phyloP scores from a whole-genome alignment of 805 yeast species.

The Sugiyamaella smithiae region DNA sequence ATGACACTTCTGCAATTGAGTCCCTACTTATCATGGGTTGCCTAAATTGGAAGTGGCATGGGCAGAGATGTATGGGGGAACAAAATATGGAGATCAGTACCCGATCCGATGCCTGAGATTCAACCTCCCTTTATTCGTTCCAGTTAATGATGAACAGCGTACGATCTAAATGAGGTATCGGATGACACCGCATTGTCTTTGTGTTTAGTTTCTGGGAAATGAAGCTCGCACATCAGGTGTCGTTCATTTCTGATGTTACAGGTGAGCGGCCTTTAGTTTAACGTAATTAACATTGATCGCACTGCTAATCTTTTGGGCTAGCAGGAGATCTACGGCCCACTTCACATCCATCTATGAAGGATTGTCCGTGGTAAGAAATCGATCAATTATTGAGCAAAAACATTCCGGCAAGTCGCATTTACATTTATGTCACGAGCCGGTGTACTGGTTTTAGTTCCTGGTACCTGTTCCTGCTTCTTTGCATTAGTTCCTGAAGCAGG shows the following conservation, averaged over 20 bases:
- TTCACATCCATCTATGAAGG: too few species aligned
- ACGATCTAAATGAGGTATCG: not conserved
- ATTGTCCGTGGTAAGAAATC: too few species aligned
- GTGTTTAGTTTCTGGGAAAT: not conserved
- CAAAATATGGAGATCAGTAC: constrained; percentile 1
- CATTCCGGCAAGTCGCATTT: too few species aligned
- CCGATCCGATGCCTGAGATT: not conserved
- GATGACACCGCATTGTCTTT: not conserved
- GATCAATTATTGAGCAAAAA: too few species aligned
- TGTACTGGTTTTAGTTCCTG: too few species aligned
- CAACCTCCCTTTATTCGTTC: not conserved
- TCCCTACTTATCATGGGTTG: not conserved
- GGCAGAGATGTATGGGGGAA: not conserved
- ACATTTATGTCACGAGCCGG: too few species aligned
- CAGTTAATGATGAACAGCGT: not conserved
- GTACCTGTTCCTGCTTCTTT: not conserved
- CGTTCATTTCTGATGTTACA: not conserved
- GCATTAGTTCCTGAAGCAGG: not conserved
- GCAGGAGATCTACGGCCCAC: not conserved
- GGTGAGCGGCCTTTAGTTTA: not conserved
- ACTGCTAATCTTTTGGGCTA: not conserved
- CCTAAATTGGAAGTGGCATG: not conserved
- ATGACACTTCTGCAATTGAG: not conserved
- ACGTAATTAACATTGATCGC: constrained; percentile 4
- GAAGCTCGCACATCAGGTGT: not conserved